phyloP scores from a whole-genome alignment of 2,329 filamentous ascomycete species.

The Paraphoma chrysanthemicola region DNA sequence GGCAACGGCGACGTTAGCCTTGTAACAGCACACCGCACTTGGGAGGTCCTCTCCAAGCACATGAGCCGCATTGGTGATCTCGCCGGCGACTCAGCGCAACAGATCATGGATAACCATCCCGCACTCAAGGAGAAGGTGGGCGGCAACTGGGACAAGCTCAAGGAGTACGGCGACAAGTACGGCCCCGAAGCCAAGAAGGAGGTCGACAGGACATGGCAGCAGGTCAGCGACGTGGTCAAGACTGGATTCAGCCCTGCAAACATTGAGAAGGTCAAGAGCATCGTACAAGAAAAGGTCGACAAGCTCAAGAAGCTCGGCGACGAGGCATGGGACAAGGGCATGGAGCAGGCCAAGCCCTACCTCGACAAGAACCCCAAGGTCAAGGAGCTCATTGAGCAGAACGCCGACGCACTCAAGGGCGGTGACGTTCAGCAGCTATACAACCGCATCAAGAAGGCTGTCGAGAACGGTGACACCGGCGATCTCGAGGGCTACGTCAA shows the following conservation, averaged over 20 bases:
- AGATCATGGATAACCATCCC: constrained; percentile 77
- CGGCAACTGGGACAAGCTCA: constrained; percentile 71
- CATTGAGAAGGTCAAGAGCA: constrained; percentile 60
- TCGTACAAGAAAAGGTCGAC: constrained; percentile 74
- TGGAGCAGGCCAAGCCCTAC: constrained; percentile 74
- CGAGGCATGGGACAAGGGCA: constrained; percentile 73
- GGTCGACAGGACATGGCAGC: constrained; percentile 73
- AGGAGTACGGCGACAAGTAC: constrained; percentile 72
- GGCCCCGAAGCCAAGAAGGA: constrained; percentile 80
- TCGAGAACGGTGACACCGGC: constrained; percentile 66
- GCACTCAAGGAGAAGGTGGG: constrained; percentile 75
- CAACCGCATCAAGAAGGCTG: constrained; percentile 66
- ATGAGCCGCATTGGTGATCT: constrained; percentile 66
- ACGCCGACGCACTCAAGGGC: constrained; percentile 70
- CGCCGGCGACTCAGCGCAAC: constrained; percentile 65
- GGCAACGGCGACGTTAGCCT: constrained; percentile 67
- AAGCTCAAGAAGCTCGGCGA: constrained; percentile 72
- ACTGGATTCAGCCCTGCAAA: constrained; percentile 66
- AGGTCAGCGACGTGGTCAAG: constrained; percentile 69
- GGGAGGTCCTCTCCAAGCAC: constrained; percentile 68
- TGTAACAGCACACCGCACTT: constrained; percentile 67
- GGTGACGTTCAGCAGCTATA: constrained; percentile 71
- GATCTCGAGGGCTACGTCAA: constrained; percentile 68
- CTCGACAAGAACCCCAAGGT: constrained; percentile 79
- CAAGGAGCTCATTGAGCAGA: constrained; percentile 75